phyloP scores from a whole-genome alignment of 1,284 basidiomycete genomes.

The Apiotrichum sp. region DNA sequence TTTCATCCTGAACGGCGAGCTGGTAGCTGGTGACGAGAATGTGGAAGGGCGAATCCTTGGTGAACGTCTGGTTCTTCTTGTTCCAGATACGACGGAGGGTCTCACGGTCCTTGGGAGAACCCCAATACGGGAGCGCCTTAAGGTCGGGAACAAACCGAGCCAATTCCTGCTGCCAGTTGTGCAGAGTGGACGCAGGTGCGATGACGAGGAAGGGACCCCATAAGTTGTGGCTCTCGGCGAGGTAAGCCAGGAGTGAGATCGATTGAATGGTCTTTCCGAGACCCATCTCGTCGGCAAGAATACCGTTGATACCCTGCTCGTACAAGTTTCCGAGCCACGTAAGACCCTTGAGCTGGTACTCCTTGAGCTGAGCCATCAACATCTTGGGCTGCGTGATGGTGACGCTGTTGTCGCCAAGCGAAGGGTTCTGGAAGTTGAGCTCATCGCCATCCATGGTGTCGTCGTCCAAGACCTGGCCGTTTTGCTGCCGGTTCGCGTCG shows the following conservation, averaged over 20 bases:
- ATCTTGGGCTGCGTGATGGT: conserved; percentile 90
- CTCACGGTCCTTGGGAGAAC: conserved; percentile 91
- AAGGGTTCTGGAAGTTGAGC: conserved; percentile 98
- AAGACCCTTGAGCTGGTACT: conserved; percentile 96
- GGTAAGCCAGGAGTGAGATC: conserved; percentile 91
- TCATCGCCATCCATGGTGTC: conserved; percentile 69
- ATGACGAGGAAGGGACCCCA: conserved; percentile 99
- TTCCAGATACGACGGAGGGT: conserved; percentile 97
- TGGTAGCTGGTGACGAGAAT: conserved; percentile 97
- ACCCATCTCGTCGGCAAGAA: conserved; percentile 98
- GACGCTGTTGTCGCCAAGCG: conserved; percentile 78
- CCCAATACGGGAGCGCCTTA: conserved; percentile 98
- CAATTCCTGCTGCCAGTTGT: conserved; percentile 99
- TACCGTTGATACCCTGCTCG: conserved; percentile 98
- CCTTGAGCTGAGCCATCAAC: conserved; percentile 94
- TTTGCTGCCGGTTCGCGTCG: conserved; percentile 61
- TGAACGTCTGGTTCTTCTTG: conserved; percentile 93
- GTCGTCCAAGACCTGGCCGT: conserved; percentile 49
- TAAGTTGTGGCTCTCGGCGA: conserved; percentile 95
- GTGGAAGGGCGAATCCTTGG: conserved; percentile 93
- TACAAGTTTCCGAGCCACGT: conserved; percentile 98
- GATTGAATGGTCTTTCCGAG: conserved; percentile 98
- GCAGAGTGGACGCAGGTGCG: conserved; percentile 92
- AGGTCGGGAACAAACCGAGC: conserved; percentile 89
- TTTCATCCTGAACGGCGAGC: conserved; percentile 91